Conservation (phyloP, 768 basidiomycete genomes). For the Mycena galopus region DNA sequence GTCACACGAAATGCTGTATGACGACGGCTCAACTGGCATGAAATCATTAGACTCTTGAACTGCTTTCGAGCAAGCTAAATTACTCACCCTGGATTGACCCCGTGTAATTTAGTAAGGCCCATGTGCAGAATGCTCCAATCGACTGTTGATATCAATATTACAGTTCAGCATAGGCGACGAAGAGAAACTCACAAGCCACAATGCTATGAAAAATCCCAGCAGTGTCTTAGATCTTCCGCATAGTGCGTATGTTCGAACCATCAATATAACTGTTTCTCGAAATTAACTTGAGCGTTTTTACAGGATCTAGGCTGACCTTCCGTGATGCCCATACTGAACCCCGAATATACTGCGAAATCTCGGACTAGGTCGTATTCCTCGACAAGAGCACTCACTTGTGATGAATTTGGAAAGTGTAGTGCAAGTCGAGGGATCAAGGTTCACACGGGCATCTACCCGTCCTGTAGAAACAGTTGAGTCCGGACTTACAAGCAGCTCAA, state of each 20-base stretch:
- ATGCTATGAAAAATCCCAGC: constrained; percentile 2
- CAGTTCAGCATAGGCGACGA: too few relatives aligned
- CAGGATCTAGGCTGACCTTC: not conserved
- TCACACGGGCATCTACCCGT: not conserved
- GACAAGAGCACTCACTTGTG: not conserved
- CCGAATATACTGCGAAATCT: constrained; percentile 1
- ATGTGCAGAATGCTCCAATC: not conserved
- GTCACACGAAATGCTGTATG: not conserved
- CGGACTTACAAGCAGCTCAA: not conserved
- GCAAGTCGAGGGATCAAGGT: not conserved
- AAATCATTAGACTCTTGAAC: not conserved
- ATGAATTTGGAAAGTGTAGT: not conserved
- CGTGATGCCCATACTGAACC: not conserved
- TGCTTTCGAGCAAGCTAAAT: not conserved
- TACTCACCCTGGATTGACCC: not conserved
- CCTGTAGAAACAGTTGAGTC: not conserved
- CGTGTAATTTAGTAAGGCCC: too few relatives aligned
- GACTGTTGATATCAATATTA: not conserved
- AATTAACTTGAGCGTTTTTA: not conserved
- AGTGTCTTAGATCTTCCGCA: constrained; percentile 16
- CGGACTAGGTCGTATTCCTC: not conserved
- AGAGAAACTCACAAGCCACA: not conserved
- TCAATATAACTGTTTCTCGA: constrained; percentile 14
- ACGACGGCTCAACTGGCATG: not conserved
- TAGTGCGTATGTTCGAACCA: constrained; percentile 21